Evolutionary conservation across 306 rosid genomes (phyloP).

Genomic region (Cucurbita argyrosperma): DNA sequence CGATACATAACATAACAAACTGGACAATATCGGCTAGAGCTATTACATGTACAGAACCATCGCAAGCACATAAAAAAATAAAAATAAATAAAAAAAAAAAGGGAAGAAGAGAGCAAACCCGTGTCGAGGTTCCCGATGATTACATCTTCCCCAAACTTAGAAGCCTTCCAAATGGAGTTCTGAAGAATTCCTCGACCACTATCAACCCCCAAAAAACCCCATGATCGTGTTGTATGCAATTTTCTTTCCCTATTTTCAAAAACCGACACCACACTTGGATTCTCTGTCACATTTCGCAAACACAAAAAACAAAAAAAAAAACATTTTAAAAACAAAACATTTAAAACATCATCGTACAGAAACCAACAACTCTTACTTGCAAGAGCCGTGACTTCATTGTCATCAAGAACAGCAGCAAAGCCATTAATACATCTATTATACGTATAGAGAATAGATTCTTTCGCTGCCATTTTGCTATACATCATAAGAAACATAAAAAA

Average conservation of each 20-base stretch:
- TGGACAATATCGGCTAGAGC: too few relatives aligned
- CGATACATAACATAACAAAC: too few relatives aligned
- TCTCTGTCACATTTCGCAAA: constrained; percentile 12
- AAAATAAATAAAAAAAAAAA: neutral
- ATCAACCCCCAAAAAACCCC: neutral
- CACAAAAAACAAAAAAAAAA: neutral
- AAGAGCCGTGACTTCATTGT: constrained; percentile 27
- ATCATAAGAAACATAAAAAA: neutral
- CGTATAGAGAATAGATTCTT: constrained; percentile 46
- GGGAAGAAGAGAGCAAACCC: neutral
- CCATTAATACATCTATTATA: constrained; percentile 49
- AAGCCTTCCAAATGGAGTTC: neutral
- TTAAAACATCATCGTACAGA: too few relatives aligned
- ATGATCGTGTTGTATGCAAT: neutral
- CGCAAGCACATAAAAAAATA: too few relatives aligned
- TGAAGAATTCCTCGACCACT: neutral
- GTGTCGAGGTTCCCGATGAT: neutral
- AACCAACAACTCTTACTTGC: constrained; percentile 19
- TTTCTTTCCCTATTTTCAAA: neutral
- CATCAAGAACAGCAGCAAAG: constrained; percentile 60
- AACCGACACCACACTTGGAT: constrained; percentile 14
- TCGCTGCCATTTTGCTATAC: constrained; percentile 29
- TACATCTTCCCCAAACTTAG: neutral
- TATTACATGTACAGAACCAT: too few relatives aligned
- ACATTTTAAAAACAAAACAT: neutral